Percentiles rank a stretch among this genome's conserved stretches.
These are phyloP conservation scores for Colletotrichum zoysiae DNA, from an alignment of 2,329 filamentous ascomycete genomes.

Conservation along the genomic window DNA sequence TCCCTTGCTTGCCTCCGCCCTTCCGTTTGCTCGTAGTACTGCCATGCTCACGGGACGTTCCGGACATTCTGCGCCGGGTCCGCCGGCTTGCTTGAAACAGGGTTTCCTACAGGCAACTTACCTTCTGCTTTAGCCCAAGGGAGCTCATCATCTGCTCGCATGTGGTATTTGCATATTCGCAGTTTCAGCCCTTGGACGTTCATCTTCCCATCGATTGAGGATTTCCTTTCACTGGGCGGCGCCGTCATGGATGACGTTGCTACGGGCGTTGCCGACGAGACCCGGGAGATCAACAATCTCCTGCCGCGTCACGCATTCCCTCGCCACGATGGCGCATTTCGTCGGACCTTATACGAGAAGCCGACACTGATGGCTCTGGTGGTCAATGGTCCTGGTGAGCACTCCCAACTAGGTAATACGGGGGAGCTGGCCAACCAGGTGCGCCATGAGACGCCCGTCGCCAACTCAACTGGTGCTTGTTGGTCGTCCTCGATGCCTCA, in stretches of 20 bases:
- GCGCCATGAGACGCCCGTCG: conserved; percentile 18
- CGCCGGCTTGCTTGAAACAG: conserved; percentile 7
- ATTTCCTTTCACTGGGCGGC: conserved; percentile 3
- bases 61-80: not conserved
- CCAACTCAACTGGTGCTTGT: conserved; percentile 16
- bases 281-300: not conserved
- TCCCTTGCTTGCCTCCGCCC: conserved; percentile 4
- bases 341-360: conserved; percentile 16
- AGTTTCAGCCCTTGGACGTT: conserved; percentile 16
- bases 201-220: not conserved
- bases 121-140: not conserved
- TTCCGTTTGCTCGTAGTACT: conserved; percentile 11
- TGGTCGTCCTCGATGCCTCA: conserved; percentile 25
- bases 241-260: conserved; percentile 8
- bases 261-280: not conserved
- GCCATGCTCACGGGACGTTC: not conserved
- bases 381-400: conserved; percentile 13
- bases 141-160: not conserved
- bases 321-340: conserved; percentile 28
- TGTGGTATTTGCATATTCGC: not conserved
- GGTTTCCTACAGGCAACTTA: not conserved
- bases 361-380: not conserved
- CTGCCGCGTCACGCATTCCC: conserved; percentile 14
- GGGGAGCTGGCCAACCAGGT: not conserved
- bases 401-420: not conserved